Conservation (phyloP, 2,329 filamentous ascomycete genomes). For the Ilyonectria destructans region DNA sequence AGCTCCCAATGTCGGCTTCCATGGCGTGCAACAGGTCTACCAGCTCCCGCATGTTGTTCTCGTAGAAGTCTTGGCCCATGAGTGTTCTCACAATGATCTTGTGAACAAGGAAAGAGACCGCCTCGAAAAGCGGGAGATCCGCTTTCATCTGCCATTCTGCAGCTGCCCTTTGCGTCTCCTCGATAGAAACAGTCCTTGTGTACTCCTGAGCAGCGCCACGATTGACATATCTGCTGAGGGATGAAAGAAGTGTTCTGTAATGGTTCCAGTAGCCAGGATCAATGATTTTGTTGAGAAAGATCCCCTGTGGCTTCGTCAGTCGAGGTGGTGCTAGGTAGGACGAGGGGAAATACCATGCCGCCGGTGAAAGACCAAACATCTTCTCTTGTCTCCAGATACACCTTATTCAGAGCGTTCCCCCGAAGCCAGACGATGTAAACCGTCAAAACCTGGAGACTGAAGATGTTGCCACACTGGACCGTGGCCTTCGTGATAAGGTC, state of each 20-base stretch:
- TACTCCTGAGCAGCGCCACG: conserved; percentile 25
- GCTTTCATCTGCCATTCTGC: conserved; percentile 17
- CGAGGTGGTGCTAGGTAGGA: too few relatives aligned
- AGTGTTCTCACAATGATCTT: conserved; percentile 28
- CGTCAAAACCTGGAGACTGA: conserved; percentile 25
- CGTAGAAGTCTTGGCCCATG: conserved; percentile 32
- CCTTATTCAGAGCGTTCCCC: conserved; percentile 25
- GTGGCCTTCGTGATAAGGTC: conserved; percentile 27
- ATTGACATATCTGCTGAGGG: conserved; percentile 28
- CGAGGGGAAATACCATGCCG: conserved; percentile 18
- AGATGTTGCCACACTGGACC: conserved; percentile 24
- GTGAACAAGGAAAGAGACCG: conserved; percentile 25
- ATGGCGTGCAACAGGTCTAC: conserved; percentile 27
- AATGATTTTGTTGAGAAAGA: conserved; percentile 31
- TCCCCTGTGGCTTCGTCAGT: conserved; percentile 17
- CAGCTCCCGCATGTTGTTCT: conserved; percentile 14
- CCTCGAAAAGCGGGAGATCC: conserved; percentile 16
- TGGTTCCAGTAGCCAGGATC: conserved; percentile 26
- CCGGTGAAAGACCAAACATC: conserved; percentile 32
- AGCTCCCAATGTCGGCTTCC: conserved; percentile 29
- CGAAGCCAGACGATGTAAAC: conserved; percentile 29
- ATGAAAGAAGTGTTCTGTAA: conserved; percentile 21
- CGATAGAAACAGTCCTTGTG: conserved; percentile 4
- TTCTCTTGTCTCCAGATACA: conserved; percentile 27
- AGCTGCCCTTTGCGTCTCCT: conserved; percentile 25